phyloP scores from a whole-genome alignment of 2,329 filamentous ascomycete genomes.

The Fusarium nanum region DNA sequence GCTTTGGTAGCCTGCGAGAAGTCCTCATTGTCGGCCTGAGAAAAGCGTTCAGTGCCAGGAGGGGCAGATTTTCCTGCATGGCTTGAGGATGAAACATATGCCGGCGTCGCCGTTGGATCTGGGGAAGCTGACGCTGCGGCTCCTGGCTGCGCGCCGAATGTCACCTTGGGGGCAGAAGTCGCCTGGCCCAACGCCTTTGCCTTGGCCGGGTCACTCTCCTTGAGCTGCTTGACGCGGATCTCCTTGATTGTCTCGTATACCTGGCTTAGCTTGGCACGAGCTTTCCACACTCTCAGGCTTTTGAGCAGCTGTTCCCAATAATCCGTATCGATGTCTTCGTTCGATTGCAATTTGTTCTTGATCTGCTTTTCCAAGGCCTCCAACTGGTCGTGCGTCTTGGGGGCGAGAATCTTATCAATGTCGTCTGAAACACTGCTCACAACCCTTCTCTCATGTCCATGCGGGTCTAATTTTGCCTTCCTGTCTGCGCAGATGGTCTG shows the following conservation, averaged over 20 bases:
- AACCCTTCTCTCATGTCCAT: conserved; percentile 74
- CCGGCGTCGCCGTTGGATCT: conserved; percentile 18
- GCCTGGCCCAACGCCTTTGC: conserved; percentile 55
- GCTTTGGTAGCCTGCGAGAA: conserved; percentile 89
- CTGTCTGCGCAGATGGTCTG: conserved; percentile 84
- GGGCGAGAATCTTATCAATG: conserved; percentile 86
- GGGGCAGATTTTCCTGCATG: conserved; percentile 54
- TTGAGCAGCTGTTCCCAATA: conserved; percentile 96
- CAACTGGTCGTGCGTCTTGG: conserved; percentile 89
- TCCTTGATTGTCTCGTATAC: conserved; percentile 82
- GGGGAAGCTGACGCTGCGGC: conserved; percentile 13
- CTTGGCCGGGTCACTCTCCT: conserved; percentile 74
- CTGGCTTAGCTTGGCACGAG: conserved; percentile 82
- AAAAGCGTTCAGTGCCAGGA: conserved; percentile 74
- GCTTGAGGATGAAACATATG: conserved; percentile 34
- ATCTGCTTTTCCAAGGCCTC: conserved; percentile 89
- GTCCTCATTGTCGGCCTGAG: conserved; percentile 76
- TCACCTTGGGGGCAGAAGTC: conserved; percentile 4
- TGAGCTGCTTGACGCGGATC: conserved; percentile 73
- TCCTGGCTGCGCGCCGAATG: conserved; percentile 6
- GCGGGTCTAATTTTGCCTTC: conserved; percentile 72
- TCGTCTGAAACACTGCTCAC: conserved; percentile 86
- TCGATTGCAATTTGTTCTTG: conserved; percentile 82
- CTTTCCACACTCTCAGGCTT: conserved; percentile 89
- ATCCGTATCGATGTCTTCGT: conserved; percentile 94